Base-by-base conservation (phyloP, 257 asterid genomes). In the Apocynum venetum region DNA sequence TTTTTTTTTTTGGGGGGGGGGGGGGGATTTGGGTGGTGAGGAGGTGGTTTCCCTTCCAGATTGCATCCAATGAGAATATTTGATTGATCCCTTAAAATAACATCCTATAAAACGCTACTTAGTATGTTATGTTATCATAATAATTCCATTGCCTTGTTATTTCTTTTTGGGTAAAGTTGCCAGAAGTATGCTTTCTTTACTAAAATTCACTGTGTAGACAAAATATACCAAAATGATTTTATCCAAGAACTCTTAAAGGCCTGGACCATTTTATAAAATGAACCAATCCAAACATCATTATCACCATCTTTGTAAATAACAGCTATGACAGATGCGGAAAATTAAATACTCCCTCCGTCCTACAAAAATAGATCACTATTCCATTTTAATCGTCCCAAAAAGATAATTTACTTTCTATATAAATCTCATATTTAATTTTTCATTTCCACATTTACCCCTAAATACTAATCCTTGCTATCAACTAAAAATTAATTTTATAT, bases 211-310 rank as follows among this genome's bases (percentile, higher is more conserved):
- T 3, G 44, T 51, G 71, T 43, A 31, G 57, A 67, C 59, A 20
- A 53, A 47, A 67, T 49, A 72, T 72, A 17, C 44, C 41, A 35
- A 11, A 52, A 35, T 46, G 65, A 63, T 52, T 66, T 66, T 60
- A 55, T 43, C 67, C 15, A 0, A 47, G 57, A 77, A 25, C 44
- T 56, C 31, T 12, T 65, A 1, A 65, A 65, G 11, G 44, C 17
- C 71, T 41, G 74, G 66, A 48, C 68, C 63, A 25, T 76, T 48
- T 43, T 49, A 59, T 25, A 20, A 35, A 61, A 75, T 35, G 36
- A 25, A 48, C 9, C 38, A 64, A 76, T 13, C 36, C 20, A 48
- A 15, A 20, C 3, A 5, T 66, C 4, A 40, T 40, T 8, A 66
- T 66, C 31, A 66, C 11, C n/a, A 64, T 64, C 20, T 35, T 10